Conservation (phyloP, 148 eudicot species). For the Nyssa sinensis region DNA sequence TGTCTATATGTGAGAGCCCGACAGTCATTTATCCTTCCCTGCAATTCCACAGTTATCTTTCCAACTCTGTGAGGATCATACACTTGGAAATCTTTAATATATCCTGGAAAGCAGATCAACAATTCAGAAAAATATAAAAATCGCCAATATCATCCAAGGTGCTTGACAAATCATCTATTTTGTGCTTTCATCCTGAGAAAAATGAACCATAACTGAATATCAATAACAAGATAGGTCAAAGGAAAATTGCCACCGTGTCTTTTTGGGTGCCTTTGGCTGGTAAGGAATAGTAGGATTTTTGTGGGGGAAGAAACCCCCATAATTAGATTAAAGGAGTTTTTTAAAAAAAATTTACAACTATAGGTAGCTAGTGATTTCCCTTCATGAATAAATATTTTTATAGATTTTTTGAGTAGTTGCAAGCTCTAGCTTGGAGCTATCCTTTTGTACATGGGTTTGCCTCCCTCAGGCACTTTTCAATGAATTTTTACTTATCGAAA, state of each 20-base stretch:
- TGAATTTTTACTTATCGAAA: no score
- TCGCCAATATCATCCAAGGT: background rate
- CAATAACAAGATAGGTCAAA: background rate
- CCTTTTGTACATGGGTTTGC: background rate
- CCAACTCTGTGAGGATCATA: conserved; percentile 78
- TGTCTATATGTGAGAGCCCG: conserved; percentile 86
- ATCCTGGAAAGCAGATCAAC: conserved; percentile 45
- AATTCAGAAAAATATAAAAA: background rate
- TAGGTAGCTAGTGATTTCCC: no score
- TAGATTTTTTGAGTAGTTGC: no score
- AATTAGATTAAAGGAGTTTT: no score
- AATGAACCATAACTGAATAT: background rate
- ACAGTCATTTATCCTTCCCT: conserved; percentile 79
- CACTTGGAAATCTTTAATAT: conserved; percentile 80
- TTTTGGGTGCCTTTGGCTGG: no score
- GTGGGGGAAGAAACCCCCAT: no score
- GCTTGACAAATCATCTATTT: background rate
- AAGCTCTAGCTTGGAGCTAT: no score
- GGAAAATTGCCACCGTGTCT: background rate
- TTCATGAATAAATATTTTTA: no score
- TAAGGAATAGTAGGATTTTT: no score
- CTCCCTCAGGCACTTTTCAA: no score
- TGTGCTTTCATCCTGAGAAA: background rate
- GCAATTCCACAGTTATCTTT: conserved; percentile 71
- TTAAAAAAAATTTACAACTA: no score